phyloP scores from a whole-genome alignment of 106 monocot species.

The Iris macrosiphon region DNA sequence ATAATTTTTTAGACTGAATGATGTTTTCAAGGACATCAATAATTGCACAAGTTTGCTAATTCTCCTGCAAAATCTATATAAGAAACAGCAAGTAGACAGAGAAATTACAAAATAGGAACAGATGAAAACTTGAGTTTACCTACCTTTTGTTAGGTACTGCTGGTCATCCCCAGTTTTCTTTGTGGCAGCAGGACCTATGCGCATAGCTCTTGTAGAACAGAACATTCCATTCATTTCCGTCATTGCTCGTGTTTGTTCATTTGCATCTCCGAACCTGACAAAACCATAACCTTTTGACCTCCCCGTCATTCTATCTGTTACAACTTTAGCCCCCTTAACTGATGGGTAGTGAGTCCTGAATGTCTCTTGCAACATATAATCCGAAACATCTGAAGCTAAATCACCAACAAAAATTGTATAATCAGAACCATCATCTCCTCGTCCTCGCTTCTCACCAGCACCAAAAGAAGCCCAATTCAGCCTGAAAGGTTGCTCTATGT shows the following conservation, averaged over 20 bases:
- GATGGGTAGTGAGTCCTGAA: constrained; percentile 75
- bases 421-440: constrained; percentile 57
- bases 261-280: constrained; percentile 91
- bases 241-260: constrained; percentile 89
- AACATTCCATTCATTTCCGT: constrained; percentile 92
- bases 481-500: constrained; percentile 51
- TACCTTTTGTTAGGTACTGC: constrained; percentile 33
- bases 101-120: not conserved
- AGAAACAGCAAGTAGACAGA: not conserved
- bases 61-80: constrained; percentile 11
- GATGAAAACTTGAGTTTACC: not conserved
- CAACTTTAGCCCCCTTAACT: constrained; percentile 87
- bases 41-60: not conserved
- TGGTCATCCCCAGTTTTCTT: constrained; percentile 46
- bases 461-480: constrained; percentile 91
- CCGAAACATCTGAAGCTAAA: constrained; percentile 85
- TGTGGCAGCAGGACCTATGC: constrained; percentile 71
- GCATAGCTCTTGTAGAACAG: constrained; percentile 81
- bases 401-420: constrained; percentile 94
- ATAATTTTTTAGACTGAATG: not conserved
- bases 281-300: constrained; percentile 94
- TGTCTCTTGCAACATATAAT: constrained; percentile 76
- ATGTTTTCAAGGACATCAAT: constrained; percentile 1
- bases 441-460: constrained; percentile 63
- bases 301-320: constrained; percentile 72